Conservation (phyloP, 2,329 filamentous ascomycete genomes). For the Dactylellina cionopaga region DNA sequence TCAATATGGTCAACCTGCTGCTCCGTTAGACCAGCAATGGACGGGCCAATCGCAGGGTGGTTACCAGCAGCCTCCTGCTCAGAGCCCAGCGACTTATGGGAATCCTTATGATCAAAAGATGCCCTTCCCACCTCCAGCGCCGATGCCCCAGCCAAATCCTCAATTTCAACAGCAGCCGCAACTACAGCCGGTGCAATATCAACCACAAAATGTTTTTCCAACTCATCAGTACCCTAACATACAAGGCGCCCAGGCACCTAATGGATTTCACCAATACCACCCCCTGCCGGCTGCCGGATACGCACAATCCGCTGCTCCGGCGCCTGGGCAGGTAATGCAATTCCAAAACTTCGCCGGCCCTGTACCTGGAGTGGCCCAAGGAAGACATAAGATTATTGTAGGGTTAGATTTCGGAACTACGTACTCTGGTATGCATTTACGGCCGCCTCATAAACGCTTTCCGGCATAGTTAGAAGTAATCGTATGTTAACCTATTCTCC, state of each 20-base stretch:
- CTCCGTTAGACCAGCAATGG: constrained; percentile 40
- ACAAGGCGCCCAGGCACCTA: not conserved
- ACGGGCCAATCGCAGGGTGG: constrained; percentile 36
- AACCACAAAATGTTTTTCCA: not conserved
- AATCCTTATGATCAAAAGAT: constrained; percentile 34
- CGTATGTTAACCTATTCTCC: not conserved
- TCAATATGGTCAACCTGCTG: constrained; percentile 14
- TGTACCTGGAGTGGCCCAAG: constrained; percentile 17
- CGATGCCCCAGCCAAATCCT: not conserved
- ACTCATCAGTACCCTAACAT: not conserved
- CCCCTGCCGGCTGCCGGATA: constrained; percentile 19
- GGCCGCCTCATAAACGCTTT: too few relatives aligned
- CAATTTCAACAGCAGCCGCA: constrained; percentile 19
- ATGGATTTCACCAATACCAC: constrained; percentile 21
- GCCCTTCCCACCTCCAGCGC: constrained; percentile 8
- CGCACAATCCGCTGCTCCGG: constrained; percentile 29
- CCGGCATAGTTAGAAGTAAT: not conserved
- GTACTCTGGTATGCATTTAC: constrained; percentile 15
- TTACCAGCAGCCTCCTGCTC: not conserved
- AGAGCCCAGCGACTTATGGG: not conserved
- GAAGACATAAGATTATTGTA: constrained; percentile 47
- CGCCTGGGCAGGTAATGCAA: constrained; percentile 19
- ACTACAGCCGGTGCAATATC: constrained; percentile 8
- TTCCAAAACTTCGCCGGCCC: constrained; percentile 47
- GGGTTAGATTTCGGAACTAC: constrained; percentile 46